Evolutionary conservation across 306 rosid species (phyloP).

Genomic region (Prunus kanzakura): DNA sequence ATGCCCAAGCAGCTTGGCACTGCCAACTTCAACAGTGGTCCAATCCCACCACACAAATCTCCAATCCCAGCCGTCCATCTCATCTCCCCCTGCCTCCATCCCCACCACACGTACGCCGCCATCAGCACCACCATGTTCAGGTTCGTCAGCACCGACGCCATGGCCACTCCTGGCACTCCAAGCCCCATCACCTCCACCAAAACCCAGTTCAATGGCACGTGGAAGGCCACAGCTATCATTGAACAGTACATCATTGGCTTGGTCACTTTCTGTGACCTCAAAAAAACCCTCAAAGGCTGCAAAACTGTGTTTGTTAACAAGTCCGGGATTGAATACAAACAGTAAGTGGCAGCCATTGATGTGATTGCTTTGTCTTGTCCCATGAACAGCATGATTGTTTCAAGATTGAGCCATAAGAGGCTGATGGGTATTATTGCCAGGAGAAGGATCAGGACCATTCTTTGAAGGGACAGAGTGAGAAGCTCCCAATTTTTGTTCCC

Average conservation of each 20-base stretch:
- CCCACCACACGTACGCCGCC: slow-evolving; percentile 57
- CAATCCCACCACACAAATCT: slow-evolving; percentile 46
- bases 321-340: slow-evolving; percentile 79
- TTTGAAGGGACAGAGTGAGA: slow-evolving; percentile 63
- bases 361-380: slow-evolving; percentile 76
- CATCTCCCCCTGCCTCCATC: slow-evolving; percentile 35
- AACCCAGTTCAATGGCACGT: slow-evolving; percentile 63
- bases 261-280: slow-evolving; percentile 75
- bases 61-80: slow-evolving; percentile 45
- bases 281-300: slow-evolving; percentile 70
- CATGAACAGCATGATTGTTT: slow-evolving; percentile 62
- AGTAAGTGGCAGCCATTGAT: slow-evolving; percentile 62
- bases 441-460: slow-evolving; percentile 77
- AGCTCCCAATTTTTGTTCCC: slow-evolving; percentile 81
- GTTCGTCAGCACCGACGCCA: slow-evolving; percentile 84
- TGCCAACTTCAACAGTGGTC: slow-evolving; percentile 58
- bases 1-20: slow-evolving; percentile 90
- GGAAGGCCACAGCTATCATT: slow-evolving; percentile 62
- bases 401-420: slow-evolving; percentile 68
- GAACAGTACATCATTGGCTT: slow-evolving; percentile 89
- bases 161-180: slow-evolving; percentile 83
- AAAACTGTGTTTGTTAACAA: slow-evolving; percentile 65
- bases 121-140: slow-evolving; percentile 67
- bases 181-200: slow-evolving; percentile 47
- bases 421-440: slow-evolving; percentile 68